Conservation (phyloP, 495 filamentous ascomycete genomes). For the Terfezia boudieri region DNA sequence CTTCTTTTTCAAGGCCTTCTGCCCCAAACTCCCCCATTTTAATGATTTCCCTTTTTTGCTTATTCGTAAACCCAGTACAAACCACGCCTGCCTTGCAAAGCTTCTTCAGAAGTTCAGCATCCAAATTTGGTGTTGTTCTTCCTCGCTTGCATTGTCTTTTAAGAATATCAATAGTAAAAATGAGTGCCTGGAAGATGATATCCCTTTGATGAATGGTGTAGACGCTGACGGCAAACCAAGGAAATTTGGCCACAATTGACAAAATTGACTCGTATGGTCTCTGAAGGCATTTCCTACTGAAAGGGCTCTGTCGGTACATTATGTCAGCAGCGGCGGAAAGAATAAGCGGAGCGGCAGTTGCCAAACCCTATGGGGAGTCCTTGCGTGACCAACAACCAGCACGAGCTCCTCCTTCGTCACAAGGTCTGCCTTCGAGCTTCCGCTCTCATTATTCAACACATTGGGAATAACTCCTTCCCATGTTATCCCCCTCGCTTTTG, state of each 20-base stretch:
- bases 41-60: conserved; percentile 16
- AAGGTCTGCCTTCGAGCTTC: conserved; percentile 10
- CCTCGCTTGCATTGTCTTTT: conserved; percentile 20
- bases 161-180: conserved; percentile 16
- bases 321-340: not conserved
- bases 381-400: conserved; percentile 18
- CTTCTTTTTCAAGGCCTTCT: conserved; percentile 7
- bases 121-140: conserved; percentile 17
- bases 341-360: no score
- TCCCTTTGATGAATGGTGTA: conserved; percentile 18
- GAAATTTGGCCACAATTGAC: conserved; percentile 19
- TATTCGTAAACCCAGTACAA: conserved; percentile 18
- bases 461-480: conserved; percentile 19
- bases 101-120: conserved; percentile 13
- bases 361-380: conserved; percentile 19
- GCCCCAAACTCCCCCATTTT: conserved; percentile 16
- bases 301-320: conserved; percentile 13
- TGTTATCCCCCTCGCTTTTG: conserved; percentile 16
- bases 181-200: conserved; percentile 16
- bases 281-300: conserved; percentile 18
- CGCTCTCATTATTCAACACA: conserved; percentile 7
- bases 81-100: conserved; percentile 13
- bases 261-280: conserved; percentile 18
- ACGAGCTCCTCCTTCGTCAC: conserved; percentile 16
- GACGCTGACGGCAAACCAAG: conserved; percentile 17